Evolutionary conservation across 2,329 filamentous ascomycete genomes (phyloP).

Genomic region (Curvularia verruculosa): DNA sequence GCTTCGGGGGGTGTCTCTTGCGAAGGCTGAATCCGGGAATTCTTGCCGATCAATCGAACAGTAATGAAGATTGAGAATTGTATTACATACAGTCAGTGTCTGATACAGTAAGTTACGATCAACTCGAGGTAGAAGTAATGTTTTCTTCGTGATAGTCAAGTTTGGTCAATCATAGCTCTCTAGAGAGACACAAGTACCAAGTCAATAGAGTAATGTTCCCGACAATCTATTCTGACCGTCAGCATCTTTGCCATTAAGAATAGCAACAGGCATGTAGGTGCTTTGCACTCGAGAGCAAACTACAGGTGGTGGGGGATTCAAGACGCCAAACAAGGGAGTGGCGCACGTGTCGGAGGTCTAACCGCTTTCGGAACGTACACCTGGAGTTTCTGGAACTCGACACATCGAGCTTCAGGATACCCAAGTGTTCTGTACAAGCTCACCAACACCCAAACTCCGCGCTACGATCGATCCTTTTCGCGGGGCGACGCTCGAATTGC

Average conservation of each 20-base stretch:
- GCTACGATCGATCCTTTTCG: constrained; percentile 21
- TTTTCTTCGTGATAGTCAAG: neutral
- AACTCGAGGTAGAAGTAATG: neutral
- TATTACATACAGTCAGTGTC: neutral
- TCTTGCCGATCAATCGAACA: neutral
- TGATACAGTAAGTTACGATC: neutral
- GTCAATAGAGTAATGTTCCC: neutral
- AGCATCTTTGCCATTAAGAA: neutral
- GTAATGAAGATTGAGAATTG: neutral
- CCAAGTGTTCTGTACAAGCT: constrained; percentile 25
- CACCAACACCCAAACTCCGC: constrained; percentile 27
- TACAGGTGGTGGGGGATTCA: constrained; percentile 3
- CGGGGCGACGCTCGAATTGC: constrained; percentile 25
- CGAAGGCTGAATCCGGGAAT: neutral
- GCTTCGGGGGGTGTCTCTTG: neutral
- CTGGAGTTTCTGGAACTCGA: constrained; percentile 32
- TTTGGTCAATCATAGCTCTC: neutral
- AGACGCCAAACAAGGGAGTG: constrained; percentile 14
- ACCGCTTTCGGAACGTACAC: constrained; percentile 31
- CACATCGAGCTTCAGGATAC: constrained; percentile 30
- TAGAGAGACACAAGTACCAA: neutral
- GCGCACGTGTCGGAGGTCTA: constrained; percentile 29
- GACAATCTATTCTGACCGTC: neutral
- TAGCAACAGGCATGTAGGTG: neutral
- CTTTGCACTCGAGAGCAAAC: neutral